Evolutionary conservation across 2,329 filamentous ascomycete genomes (phyloP).

Genomic region (Stylonectria norvegica): DNA sequence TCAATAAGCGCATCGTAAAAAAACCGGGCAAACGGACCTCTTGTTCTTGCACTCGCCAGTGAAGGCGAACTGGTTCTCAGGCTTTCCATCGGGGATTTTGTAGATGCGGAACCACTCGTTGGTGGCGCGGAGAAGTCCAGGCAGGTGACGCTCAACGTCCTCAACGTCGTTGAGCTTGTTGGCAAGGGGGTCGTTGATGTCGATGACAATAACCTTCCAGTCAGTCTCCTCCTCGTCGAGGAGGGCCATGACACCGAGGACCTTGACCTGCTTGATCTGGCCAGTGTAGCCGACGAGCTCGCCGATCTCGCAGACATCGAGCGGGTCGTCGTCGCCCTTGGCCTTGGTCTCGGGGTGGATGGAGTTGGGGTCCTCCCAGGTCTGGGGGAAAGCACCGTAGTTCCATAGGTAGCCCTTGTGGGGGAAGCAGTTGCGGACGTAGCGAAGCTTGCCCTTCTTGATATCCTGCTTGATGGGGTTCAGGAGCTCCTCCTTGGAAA

Average conservation of each 20-base stretch:
- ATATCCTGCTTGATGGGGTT: conserved; percentile 99
- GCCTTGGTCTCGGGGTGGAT: conserved; percentile 99
- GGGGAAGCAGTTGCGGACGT: conserved; percentile 99
- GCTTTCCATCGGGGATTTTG: conserved; percentile 99
- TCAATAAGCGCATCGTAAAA: not conserved
- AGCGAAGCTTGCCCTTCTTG: conserved; percentile 99
- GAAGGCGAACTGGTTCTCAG: conserved; percentile 99
- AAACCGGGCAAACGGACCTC: conserved; percentile 60
- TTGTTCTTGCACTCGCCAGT: conserved; percentile 99
- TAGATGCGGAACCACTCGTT: conserved; percentile 99
- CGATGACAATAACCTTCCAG: conserved; percentile 99
- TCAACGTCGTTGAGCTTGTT: conserved; percentile 97
- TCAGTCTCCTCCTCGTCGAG: conserved; percentile 99
- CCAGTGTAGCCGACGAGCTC: conserved; percentile 95
- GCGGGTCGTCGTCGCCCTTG: conserved; percentile 98
- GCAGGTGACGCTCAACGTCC: conserved; percentile 97
- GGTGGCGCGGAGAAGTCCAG: conserved; percentile 91
- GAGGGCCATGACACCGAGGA: conserved; percentile 97
- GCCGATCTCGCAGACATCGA: conserved; percentile 99
- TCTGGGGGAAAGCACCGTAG: conserved; percentile 99
- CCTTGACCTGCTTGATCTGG: conserved; percentile 99
- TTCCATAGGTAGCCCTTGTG: conserved; percentile 99
- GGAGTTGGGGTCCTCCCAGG: conserved; percentile 97
- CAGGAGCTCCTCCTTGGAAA: conserved; percentile 96
- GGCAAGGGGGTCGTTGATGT: conserved; percentile 94